Evolutionary conservation across 805 yeast species (phyloP).

Genomic region (Vanderwaltozyma yarrowii): DNA sequence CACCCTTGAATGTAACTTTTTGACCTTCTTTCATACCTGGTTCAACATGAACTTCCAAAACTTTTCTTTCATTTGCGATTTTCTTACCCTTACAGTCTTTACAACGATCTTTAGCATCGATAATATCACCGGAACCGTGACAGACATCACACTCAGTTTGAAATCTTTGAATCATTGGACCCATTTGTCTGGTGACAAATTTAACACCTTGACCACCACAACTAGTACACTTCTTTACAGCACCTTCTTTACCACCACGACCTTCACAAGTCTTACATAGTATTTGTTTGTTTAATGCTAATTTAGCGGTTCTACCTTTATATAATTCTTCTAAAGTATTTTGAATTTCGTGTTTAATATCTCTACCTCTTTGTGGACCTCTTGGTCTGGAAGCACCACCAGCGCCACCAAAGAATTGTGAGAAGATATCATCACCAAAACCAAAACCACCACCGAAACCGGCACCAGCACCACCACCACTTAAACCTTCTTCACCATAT

Average conservation of each 20-base stretch:
- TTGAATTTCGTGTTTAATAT: conserved; percentile 77
- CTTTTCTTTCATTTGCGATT: conserved; percentile 78
- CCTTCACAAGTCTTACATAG: conserved; percentile 87
- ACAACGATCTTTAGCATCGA: conserved; percentile 84
- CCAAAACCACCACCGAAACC: conserved; percentile 44
- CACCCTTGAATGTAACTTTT: conserved; percentile 82
- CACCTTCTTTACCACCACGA: conserved; percentile 89
- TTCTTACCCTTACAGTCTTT: conserved; percentile 80
- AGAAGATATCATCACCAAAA: conserved; percentile 31
- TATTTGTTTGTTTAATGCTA: conserved; percentile 87
- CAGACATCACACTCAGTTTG: conserved; percentile 91
- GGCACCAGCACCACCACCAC: conserved; percentile 66
- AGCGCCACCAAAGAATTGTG: conserved; percentile 79
- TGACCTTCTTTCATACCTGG: conserved; percentile 97
- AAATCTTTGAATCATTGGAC: conserved; percentile 97
- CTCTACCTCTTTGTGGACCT: conserved; percentile 85
- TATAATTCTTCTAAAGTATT: conserved; percentile 88
- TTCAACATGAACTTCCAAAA: conserved; percentile 86
- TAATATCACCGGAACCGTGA: conserved; percentile 84
- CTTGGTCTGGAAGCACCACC: conserved; percentile 57
- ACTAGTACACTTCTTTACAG: conserved; percentile 72
- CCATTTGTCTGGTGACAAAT: conserved; percentile 95
- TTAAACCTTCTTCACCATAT: conserved; percentile 87
- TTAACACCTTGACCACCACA: conserved; percentile 92
- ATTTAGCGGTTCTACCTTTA: conserved; percentile 88